phyloP scores from a whole-genome alignment of 306 rosid species.

The Cicer pinnatifidum region DNA sequence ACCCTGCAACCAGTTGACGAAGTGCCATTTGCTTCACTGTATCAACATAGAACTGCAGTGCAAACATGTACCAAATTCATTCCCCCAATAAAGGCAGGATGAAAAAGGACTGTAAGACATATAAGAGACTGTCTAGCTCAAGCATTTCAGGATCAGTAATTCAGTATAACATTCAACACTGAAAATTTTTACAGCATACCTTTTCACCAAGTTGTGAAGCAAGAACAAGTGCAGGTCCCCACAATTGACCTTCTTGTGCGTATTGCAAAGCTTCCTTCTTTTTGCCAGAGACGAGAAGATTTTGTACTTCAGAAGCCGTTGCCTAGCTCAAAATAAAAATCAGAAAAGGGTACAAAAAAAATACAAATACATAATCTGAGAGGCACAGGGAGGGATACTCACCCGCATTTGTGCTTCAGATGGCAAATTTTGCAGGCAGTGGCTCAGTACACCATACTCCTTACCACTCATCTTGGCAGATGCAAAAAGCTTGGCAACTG shows the following conservation, averaged over 20 bases:
- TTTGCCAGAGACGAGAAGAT: slow-evolving; percentile 84
- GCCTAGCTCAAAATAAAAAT: slow-evolving; percentile 62
- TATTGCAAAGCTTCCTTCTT: slow-evolving; percentile 84
- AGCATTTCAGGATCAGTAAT: slow-evolving; percentile 33
- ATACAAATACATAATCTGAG: neutral
- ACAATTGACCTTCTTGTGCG: slow-evolving; percentile 94
- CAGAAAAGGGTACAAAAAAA: slow-evolving; percentile 39
- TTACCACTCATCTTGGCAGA: slow-evolving; percentile 58
- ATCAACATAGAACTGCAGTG: slow-evolving; percentile 86
- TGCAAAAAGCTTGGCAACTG: slow-evolving; percentile 86
- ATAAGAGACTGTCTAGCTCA: slow-evolving; percentile 41
- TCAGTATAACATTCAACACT: slow-evolving; percentile 9
- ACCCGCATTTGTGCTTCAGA: slow-evolving; percentile 87
- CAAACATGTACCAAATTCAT: slow-evolving; percentile 40
- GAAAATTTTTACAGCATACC: slow-evolving; percentile 52
- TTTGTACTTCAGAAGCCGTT: slow-evolving; percentile 91
- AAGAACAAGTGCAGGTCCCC: slow-evolving; percentile 99
- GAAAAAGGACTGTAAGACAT: slow-evolving; percentile 30
- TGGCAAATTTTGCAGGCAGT: slow-evolving; percentile 76
- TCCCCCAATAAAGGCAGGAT: slow-evolving; percentile 40
- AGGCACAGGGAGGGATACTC: slow-evolving; percentile 32
- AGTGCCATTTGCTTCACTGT: slow-evolving; percentile 94
- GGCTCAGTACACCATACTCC: slow-evolving; percentile 62
- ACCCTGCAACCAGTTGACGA: slow-evolving; percentile 75
- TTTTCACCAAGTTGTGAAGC: slow-evolving; percentile 93